Conservation (phyloP, 441 rosid genomes). For the Raphanus hybrid region DNA sequence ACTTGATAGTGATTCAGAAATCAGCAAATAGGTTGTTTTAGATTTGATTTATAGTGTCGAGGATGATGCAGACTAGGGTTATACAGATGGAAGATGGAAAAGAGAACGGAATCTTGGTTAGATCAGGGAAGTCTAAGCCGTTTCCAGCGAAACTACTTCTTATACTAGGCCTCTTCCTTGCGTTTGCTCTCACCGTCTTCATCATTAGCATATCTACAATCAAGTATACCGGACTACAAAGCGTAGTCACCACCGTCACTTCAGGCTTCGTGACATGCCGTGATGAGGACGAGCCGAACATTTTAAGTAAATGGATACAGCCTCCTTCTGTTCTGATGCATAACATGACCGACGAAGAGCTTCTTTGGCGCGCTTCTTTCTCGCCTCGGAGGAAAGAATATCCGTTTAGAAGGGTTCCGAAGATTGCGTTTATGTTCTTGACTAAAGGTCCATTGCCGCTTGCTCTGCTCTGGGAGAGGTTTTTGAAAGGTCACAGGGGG, state of each 20-base stretch:
- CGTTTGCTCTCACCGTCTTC: conserved; percentile 61
- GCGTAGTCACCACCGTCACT: conserved; percentile 52
- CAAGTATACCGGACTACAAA: conserved; percentile 62
- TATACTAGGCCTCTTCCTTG: conserved; percentile 60
- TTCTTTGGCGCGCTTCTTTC: conserved; percentile 86
- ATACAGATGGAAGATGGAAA: conserved; percentile 74
- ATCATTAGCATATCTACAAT: conserved; percentile 70
- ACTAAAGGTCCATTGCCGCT: conserved; percentile 95
- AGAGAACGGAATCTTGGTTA: conserved; percentile 46
- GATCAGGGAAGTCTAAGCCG: conserved; percentile 56
- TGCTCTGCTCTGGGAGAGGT: conserved; percentile 90
- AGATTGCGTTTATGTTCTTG: conserved; percentile 98
- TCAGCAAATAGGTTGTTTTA: too few species aligned
- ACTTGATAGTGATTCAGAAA: too few species aligned
- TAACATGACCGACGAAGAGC: conserved; percentile 72
- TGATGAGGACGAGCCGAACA: conserved; percentile 46
- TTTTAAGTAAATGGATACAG: conserved; percentile 62
- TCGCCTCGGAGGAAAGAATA: conserved; percentile 62
- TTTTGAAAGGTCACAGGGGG: conserved; percentile 73
- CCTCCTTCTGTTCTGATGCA: conserved; percentile 71
- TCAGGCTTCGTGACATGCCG: conserved; percentile 58
- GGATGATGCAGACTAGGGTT: conserved; percentile 70
- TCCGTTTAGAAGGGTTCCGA: conserved; percentile 77
- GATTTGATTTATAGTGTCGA: conserved; percentile 4
- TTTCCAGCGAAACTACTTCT: conserved; percentile 60